Percentiles rank a stretch among this genome's conserved stretches.
Conservation (phyloP, 2,329 filamentous ascomycete species). For the Orbilia blumenaviensis region DNA sequence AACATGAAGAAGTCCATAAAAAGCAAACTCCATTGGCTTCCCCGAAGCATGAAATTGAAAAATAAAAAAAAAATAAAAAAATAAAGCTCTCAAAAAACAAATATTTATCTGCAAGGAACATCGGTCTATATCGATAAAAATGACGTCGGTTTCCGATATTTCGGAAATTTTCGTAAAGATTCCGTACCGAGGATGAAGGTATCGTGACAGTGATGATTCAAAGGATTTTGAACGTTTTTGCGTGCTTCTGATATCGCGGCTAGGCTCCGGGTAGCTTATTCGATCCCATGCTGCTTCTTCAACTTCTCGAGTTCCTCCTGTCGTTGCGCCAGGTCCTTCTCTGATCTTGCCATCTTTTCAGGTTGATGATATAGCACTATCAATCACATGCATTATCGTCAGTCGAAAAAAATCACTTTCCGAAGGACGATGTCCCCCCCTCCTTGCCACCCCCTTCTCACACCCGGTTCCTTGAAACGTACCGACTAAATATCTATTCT, state of each 20-base stretch:
- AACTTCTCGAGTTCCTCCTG: conserved; percentile 97
- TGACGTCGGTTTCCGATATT: conserved; percentile 16
- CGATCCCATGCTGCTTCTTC: conserved; percentile 97
- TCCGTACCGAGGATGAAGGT: background rate
- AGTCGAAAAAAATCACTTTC: background rate
- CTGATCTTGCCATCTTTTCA: conserved; percentile 83
- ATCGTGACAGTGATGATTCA: background rate
- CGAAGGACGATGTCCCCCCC: background rate
- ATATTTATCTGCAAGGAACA: conserved; percentile 18
- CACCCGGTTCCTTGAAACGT: conserved; percentile 60
- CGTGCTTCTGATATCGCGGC: background rate
- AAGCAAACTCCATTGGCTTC: conserved; percentile 29
- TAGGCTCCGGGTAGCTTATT: conserved; percentile 69
- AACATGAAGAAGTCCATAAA: background rate
- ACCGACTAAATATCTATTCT: conserved; percentile 98
- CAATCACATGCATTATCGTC: conserved; percentile 13
- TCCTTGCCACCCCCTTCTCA: no score
- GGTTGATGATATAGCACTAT: conserved; percentile 78
- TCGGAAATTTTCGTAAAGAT: background rate
- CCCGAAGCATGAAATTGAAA: background rate
- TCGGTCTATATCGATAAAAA: conserved; percentile 28
- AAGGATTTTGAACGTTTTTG: no score
- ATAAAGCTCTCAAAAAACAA: conserved; percentile 17
- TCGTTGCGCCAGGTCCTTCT: conserved; percentile 91
- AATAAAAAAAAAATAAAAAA: no score